Evolutionary conservation across 495 filamentous ascomycete species (phyloP), one percentile per base, ranked within the genome.

Genomic region (Penicillium bialowiezense): DNA sequence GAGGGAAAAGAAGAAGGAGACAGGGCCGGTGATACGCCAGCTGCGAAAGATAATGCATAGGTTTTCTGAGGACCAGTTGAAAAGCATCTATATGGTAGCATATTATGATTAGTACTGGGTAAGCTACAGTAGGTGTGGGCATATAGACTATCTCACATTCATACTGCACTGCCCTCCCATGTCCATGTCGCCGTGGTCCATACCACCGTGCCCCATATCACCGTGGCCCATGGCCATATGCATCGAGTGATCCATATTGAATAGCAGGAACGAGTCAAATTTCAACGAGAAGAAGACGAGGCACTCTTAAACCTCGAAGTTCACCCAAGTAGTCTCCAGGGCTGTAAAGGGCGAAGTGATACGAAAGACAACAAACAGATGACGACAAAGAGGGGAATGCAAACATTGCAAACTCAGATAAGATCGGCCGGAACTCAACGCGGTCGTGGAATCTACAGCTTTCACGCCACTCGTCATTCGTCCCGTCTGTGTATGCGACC

Each of bases 31-130:
- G 66, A 97, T 73, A 62, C 85, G 93, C 93, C 93, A 98, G 71
- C 83, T 80, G 55, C 76, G 83, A 77, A 97, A 98, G 69, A 97
- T 78, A 62, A 98, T 91, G 78, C 93, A 98, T 50, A 98, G 87
- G 68, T 97, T 82, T 37, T 81, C 75, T 14, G 90, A 91, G 58
- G 87, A 79, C 95, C 93, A 97, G 43, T 90, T 98, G 70, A 98
- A 98, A 28, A 97, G 81, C 92, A 96, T 97, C 89, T 95, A 52
- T 12, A 26, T 3, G 3, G 3, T 8, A 8, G 8, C 23, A 26
- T 26, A 26, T 26, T 8, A 26, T 4, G 8, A 26, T 26, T 26
- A 26, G 23, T 3, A 26, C n/a, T n/a, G n/a, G n/a, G n/a, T n/a
- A 26, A 26, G 3, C 23, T 26, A 26, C 23, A 26, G 23, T 8